Percentiles rank a stretch among this genome's conserved stretches.
Evolutionary conservation across 306 rosid genomes (phyloP).

Genomic region (Fagus crenata): DNA sequence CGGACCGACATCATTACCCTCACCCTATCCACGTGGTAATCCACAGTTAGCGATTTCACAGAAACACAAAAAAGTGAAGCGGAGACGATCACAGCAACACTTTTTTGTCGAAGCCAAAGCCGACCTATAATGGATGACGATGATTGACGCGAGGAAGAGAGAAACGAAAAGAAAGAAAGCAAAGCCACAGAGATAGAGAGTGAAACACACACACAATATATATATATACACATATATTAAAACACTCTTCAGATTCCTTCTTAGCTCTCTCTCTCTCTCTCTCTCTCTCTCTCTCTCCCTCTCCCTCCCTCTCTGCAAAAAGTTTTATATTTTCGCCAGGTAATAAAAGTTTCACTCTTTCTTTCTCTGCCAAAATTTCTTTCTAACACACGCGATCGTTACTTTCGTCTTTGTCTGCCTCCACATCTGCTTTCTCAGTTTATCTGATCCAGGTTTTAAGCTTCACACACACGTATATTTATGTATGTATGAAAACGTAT

Average conservation of each 20-base stretch:
- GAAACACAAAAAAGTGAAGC: background rate
- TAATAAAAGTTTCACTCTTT: background rate
- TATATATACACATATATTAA: background rate
- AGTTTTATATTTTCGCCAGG: background rate
- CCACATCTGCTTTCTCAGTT: background rate
- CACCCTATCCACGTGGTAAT: background rate
- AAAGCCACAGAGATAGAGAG: background rate
- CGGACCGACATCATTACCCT: background rate
- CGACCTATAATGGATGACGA: background rate
- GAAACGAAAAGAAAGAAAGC: background rate
- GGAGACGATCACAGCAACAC: background rate
- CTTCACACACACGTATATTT: background rate
- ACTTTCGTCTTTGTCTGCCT: background rate
- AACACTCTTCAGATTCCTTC: constrained; percentile 8
- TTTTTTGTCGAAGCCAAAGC: background rate
- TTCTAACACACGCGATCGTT: constrained; percentile 4
- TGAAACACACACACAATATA: background rate
- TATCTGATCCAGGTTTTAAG: constrained; percentile 12
- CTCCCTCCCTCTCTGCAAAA: background rate
- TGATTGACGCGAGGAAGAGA: constrained; percentile 2
- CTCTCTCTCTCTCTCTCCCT: no score
- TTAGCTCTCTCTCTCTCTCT: constrained; percentile 15
- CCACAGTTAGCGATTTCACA: background rate
- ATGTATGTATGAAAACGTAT: no score
- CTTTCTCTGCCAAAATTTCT: constrained; percentile 8